Conservation (phyloP, 306 rosid species). For the Purshia tridentata region DNA sequence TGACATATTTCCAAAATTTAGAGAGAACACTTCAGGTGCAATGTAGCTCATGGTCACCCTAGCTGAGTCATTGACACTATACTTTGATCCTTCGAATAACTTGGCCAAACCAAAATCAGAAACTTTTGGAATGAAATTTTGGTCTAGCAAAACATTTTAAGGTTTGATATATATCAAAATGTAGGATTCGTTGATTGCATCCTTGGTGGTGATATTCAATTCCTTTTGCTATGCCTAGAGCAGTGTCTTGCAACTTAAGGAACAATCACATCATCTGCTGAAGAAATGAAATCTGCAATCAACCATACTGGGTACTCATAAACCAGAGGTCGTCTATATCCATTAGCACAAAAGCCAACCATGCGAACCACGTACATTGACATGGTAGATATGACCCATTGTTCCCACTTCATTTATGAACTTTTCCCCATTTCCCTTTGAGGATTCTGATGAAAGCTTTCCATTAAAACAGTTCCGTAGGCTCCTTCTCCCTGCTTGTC, state of each 20-base stretch:
- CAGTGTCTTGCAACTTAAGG: slow-evolving; percentile 28
- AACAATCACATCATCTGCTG: background rate
- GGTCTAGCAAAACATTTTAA: slow-evolving; percentile 34
- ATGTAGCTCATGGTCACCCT: slow-evolving; percentile 43
- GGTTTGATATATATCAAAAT: slow-evolving; percentile 43
- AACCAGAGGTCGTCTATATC: slow-evolving; percentile 30
- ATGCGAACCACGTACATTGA: slow-evolving; percentile 38
- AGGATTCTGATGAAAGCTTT: no score
- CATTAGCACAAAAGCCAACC: slow-evolving; percentile 44
- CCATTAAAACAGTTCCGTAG: no score
- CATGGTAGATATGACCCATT: slow-evolving; percentile 37
- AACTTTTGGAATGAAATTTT: slow-evolving; percentile 27
- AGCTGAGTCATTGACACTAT: slow-evolving; percentile 30
- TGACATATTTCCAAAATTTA: slow-evolving; percentile 29
- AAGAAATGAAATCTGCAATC: slow-evolving; percentile 20
- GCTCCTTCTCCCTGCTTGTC: no score
- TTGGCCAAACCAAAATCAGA: slow-evolving; percentile 43
- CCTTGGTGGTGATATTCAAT: slow-evolving; percentile 40
- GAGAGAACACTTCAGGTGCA: no score
- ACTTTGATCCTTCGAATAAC: slow-evolving; percentile 37
- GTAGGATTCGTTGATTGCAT: slow-evolving; percentile 31
- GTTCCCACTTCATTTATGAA: no score
- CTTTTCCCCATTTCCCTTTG: no score
- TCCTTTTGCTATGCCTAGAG: slow-evolving; percentile 39
- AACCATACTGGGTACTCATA: slow-evolving; percentile 35